Base-by-base conservation (phyloP, 2,329 filamentous ascomycete genomes). In the Fusarium gaditjirri region DNA sequence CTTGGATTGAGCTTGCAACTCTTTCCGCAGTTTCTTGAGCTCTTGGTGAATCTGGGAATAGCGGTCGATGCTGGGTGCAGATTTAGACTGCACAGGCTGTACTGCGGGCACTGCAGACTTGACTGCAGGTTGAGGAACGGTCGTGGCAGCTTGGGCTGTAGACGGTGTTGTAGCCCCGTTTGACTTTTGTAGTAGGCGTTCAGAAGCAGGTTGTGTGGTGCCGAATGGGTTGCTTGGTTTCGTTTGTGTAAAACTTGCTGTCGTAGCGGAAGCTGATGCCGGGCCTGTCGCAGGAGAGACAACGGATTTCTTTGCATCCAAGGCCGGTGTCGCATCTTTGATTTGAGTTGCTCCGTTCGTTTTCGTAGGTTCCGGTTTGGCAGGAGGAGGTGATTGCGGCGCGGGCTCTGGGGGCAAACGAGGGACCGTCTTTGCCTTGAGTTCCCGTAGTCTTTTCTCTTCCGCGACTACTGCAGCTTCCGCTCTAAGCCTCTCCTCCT, bases 21-120 rank as follows among this genome's bases (percentile, higher is more conserved):
- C 85, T 65, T 88, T 95, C 23, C 95, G 86, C 21, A 90, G 83
- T 61, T 86, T 85, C 75, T 90, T 97, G 29, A 97, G 85, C 43
- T 88, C 89, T 66, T 89, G 85, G 77, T 95, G 93, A 31, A 96
- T 89, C 61, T 86, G 80, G 5, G 81, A 68, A 69, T 89, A 87
- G 60, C 85, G 82, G 67, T 88, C 85, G n/a, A 76, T 63, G 41
- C 68, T 33, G 17, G 72, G 54, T 43, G 64, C 31, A 38, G 59
- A 44, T 17, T 58, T 50, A 23, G 65, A 46, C 25, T 70, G 58
- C 16, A 64, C 36, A 31, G 65, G 52, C 35, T 71, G 58, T n/a
- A 60, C n/a, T n/a, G 61, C 38, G 29, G 74, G 54, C 25, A 72
- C 63, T 13, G 57, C 25, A n/a, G 73, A 57, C 27, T 67, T 71